phyloP scores from a whole-genome alignment of 257 asterid species.

The Cynanchum wilfordii region DNA sequence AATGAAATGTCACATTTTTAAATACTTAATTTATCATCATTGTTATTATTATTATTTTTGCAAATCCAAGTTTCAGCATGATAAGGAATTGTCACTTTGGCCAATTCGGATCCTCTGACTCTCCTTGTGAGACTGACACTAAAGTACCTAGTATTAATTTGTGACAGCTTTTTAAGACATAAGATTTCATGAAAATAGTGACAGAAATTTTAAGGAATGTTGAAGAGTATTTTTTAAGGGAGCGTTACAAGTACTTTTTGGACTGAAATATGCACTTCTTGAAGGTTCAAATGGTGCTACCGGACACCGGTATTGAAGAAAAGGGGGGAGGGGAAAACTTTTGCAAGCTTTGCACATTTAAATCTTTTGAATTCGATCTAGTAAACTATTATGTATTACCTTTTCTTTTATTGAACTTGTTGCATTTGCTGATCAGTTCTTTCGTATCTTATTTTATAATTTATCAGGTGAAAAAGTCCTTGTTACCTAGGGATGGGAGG shows the following conservation, averaged over 20 bases:
- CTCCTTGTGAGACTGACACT: too few relatives aligned
- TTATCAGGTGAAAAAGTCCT: constrained; percentile 67
- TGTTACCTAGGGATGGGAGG: constrained; percentile 53
- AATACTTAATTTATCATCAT: too few relatives aligned
- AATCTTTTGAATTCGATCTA: too few relatives aligned
- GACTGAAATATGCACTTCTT: background rate
- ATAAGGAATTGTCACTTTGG: background rate
- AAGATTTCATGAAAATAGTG: too few relatives aligned
- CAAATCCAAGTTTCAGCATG: background rate
- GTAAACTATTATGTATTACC: background rate
- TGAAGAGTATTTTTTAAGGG: too few relatives aligned
- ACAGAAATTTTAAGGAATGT: too few relatives aligned
- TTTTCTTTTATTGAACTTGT: background rate
- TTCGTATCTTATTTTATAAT: background rate
- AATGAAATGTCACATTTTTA: too few relatives aligned
- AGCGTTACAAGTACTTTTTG: background rate
- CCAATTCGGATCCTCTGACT: too few relatives aligned
- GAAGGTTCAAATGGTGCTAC: background rate
- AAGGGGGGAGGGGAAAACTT: background rate
- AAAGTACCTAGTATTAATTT: too few relatives aligned
- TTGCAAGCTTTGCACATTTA: background rate
- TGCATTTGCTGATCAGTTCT: background rate
- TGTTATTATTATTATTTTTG: background rate
- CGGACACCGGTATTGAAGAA: too few relatives aligned
- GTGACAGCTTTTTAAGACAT: too few relatives aligned